Evolutionary conservation across 805 yeast genomes (phyloP), one percentile per base, ranked within the genome.

Genomic region (Schwanniomyces vanrijiae): DNA sequence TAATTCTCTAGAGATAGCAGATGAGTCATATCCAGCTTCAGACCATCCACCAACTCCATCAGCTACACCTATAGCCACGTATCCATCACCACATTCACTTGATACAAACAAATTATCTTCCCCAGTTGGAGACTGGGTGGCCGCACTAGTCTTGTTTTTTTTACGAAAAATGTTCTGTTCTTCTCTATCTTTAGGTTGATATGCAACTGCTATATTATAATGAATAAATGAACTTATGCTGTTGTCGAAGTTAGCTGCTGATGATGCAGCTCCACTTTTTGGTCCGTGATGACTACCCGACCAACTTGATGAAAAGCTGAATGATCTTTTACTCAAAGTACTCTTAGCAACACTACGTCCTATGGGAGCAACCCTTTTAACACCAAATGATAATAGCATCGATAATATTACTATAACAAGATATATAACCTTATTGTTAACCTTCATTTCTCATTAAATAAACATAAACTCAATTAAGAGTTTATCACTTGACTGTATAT

Each of bases 11-110:
- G 94, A 84, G 49, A 92, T 88, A 6, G 92, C 92, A 48, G 90
- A 80, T 1, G 96, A 88, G 63, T 92, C 97, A 57, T 82, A 86
- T 0, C 97, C 97, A 40, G 88, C 84, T 50, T 88, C 94, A 1
- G 88, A 80, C 97, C 98, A 92, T 3, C 98, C 98, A 13, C 98
- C 98, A 3, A 94, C 98, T 11, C 99, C 99, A 68, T 92, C 99
- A 5, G 97, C 86, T 3, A 88, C 94, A 19, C 92, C 95, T n/a
- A 83, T 75, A 4, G 86, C 80, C 0, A 84, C 51, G 24, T 65
- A 66, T 2, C 76, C 73, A 42, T 69, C 68, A 1, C 19, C 22
- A 16, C 59, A 64, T 24, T 68, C 68, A 19, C 65, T 65, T 7
- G 81, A 74, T 22, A 83, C 71, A 48, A 87, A 81, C 55, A 75